A percentile compares a stretch with the other conserved stretches of the same genome.
These are phyloP conservation scores for Mycena polygramma DNA, from an alignment of 768 basidiomycete species.

Conservation along the genomic window DNA sequence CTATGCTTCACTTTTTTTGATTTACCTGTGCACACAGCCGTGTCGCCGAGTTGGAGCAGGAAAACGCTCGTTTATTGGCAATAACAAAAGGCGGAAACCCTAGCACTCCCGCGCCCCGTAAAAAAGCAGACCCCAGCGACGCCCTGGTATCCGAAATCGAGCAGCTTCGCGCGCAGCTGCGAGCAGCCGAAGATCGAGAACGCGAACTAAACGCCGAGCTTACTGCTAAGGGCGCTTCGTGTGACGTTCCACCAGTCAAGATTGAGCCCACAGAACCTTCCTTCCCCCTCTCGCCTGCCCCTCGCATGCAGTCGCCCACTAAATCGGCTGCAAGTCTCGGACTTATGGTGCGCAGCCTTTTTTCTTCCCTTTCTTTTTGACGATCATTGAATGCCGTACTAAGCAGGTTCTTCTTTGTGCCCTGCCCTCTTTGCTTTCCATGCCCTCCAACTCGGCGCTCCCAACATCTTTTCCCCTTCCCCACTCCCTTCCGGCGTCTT, in stretches of 20 bases:
- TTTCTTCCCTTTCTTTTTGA: conserved; percentile 36
- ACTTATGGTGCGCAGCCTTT: conserved; percentile 69
- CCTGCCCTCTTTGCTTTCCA: conserved; percentile 78
- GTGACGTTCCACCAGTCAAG: conserved; percentile 60
- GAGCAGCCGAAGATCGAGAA: conserved; percentile 75
- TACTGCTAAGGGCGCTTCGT: conserved; percentile 51
- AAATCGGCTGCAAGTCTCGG: conserved; percentile 76
- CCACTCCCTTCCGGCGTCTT: conserved; percentile 58
- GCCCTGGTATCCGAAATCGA: conserved; percentile 73
- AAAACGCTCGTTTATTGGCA: conserved; percentile 79
- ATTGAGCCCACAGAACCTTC: conserved; percentile 69
- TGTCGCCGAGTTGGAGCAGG: conserved; percentile 86
- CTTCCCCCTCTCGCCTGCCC: conserved; percentile 58
- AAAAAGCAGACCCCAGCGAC: conserved; percentile 46
- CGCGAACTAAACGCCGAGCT: conserved; percentile 75
- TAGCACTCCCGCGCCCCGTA: conserved; percentile 42
- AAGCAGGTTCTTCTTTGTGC: conserved; percentile 83
- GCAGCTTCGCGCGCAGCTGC: conserved; percentile 73
- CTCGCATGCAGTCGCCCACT: conserved; percentile 60
- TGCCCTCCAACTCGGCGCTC: conserved; percentile 68
- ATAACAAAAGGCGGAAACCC: conserved; percentile 62
- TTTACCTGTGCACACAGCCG: conserved; percentile 62
- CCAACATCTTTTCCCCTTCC: conserved; percentile 70
- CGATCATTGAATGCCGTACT: conserved; percentile 30
- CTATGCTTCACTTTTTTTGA: conserved; percentile 27